Percentiles rank a stretch among this genome's conserved stretches.
Evolutionary conservation across 176 grass and related monocot genomes (phyloP).

Genomic region (Pontederia crassipes): DNA sequence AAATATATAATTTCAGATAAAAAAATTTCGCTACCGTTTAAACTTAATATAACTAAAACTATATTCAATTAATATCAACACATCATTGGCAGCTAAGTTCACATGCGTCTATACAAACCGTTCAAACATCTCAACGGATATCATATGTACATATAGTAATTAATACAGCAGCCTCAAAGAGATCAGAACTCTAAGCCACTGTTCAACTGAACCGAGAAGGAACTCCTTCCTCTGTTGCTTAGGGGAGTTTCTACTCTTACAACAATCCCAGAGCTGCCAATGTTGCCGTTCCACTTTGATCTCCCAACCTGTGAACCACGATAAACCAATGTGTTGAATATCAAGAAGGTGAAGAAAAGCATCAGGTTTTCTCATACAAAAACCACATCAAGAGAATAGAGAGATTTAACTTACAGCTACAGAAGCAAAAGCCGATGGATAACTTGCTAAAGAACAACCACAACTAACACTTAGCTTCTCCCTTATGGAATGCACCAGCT

Average conservation of each 20-base stretch:
- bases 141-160: background rate
- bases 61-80: too few species aligned
- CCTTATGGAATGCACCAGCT: constrained; percentile 32
- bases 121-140: too few species aligned
- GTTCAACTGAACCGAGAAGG: constrained; percentile 61
- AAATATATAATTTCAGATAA: too few species aligned
- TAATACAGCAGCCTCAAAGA: background rate
- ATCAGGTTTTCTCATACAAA: too few species aligned
- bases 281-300: constrained; percentile 40
- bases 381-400: background rate
- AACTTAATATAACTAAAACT: too few species aligned
- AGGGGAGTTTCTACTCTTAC: constrained; percentile 45
- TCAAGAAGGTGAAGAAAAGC: background rate
- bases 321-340: background rate
- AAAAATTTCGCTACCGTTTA: too few species aligned
- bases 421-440: constrained; percentile 43
- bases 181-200: constrained; percentile 52
- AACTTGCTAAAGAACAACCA: constrained; percentile 31
- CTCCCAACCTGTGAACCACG: constrained; percentile 31
- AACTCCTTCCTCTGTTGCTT: constrained; percentile 20
- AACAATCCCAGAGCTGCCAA: constrained; percentile 31
- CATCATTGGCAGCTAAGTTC: too few species aligned
- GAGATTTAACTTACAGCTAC: constrained; percentile 33
- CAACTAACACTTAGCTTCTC: constrained; percentile 33
- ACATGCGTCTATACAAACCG: too few species aligned